These are phyloP conservation scores for Annulohypoxylon moriforme DNA, from an alignment of 495 filamentous ascomycete genomes.

Conservation along the genomic window DNA sequence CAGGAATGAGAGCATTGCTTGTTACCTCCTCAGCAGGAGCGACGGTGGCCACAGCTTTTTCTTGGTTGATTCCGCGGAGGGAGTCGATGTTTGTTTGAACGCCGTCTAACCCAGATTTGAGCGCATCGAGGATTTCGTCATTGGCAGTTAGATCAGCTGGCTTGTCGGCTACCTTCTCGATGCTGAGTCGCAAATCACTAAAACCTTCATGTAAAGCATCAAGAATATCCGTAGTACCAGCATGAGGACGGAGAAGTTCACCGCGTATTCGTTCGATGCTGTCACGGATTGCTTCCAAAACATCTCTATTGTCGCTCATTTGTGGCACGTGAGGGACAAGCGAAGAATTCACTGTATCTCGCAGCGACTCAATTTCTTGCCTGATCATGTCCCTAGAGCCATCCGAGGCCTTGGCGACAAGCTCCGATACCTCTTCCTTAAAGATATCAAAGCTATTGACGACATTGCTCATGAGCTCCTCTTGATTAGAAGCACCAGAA, in stretches of 20 bases:
- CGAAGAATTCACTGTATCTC: constrained; percentile 75
- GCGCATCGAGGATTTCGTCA: constrained; percentile 85
- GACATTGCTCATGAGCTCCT: constrained; percentile 81
- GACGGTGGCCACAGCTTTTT: constrained; percentile 68
- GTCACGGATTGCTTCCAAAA: constrained; percentile 76
- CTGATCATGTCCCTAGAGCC: constrained; percentile 74
- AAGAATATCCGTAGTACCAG: constrained; percentile 77
- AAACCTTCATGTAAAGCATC: constrained; percentile 87
- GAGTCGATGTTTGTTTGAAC: constrained; percentile 80
- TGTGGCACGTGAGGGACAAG: constrained; percentile 69
- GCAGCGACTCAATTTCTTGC: constrained; percentile 80
- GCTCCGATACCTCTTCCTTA: constrained; percentile 73
- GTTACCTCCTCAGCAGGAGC: constrained; percentile 50
- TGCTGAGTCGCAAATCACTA: constrained; percentile 73
- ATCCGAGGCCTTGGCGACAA: constrained; percentile 56
- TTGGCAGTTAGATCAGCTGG: constrained; percentile 81
- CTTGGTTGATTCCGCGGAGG: constrained; percentile 67
- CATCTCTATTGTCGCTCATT: constrained; percentile 62
- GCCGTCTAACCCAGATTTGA: constrained; percentile 79
- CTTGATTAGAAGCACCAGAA: constrained; percentile 73
- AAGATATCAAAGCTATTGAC: constrained; percentile 77
- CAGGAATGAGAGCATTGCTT: constrained; percentile 49
- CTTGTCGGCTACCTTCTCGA: constrained; percentile 82
- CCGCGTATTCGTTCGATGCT: constrained; percentile 74
- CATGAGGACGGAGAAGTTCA: constrained; percentile 67